A percentile compares a stretch with the other conserved stretches of the same genome.
Conservation (phyloP, 2,329 filamentous ascomycete genomes). For the Colletotrichum sp. region DNA sequence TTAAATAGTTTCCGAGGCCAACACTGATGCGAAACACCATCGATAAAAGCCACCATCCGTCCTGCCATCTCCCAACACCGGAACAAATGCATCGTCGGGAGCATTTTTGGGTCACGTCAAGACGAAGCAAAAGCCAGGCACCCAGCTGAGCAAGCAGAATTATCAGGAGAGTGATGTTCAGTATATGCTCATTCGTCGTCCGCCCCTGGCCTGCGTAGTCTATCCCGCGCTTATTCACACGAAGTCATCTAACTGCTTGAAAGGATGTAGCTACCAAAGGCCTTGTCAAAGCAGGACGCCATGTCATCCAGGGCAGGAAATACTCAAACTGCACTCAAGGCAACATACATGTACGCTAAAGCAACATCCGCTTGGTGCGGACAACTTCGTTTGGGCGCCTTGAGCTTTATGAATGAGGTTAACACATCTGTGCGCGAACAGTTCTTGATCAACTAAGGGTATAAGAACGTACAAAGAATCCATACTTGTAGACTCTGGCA, state of each 20-base stretch:
- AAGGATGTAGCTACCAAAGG: background rate
- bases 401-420: background rate
- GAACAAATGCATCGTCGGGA: background rate
- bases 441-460: background rate
- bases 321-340: background rate
- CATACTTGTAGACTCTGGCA: background rate
- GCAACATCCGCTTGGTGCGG: background rate
- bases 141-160: background rate
- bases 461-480: background rate
- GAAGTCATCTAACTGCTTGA: background rate
- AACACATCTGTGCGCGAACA: background rate
- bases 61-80: accelerated
- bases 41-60: background rate
- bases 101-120: background rate
- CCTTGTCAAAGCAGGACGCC: background rate
- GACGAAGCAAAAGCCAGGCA: background rate
- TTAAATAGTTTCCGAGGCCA: accelerated
- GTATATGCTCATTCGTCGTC: background rate
- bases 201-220: background rate
- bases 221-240: background rate
- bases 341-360: background rate
- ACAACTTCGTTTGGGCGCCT: background rate
- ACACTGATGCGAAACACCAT: accelerated
- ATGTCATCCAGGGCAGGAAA: background rate
- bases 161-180: background rate